Conservation (phyloP, 805 yeast genomes). For the Ogataea minuta region DNA sequence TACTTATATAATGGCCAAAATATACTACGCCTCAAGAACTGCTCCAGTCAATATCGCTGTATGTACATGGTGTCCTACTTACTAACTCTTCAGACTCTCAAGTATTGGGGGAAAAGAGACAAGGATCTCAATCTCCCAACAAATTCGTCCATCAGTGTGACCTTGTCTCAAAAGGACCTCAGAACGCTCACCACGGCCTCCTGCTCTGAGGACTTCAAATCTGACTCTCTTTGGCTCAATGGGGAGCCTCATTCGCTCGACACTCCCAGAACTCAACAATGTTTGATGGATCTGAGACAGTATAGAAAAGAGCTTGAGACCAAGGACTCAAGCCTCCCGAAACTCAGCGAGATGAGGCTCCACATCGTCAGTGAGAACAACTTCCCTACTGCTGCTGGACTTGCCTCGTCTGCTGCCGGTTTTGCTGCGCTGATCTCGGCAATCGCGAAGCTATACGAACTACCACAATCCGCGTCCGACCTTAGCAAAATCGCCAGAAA, state of each 20-base stretch:
- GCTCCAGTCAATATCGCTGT: conserved; percentile 98
- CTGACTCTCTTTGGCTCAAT: conserved; percentile 80
- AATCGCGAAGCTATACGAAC: conserved; percentile 78
- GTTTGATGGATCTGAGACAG: conserved; percentile 70
- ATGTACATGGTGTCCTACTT: conserved; percentile 28
- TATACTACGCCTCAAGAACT: conserved; percentile 76
- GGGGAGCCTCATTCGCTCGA: conserved; percentile 75
- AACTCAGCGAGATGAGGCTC: conserved; percentile 60
- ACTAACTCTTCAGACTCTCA: conserved; percentile 56
- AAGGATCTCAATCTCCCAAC: conserved; percentile 87
- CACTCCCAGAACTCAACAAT: conserved; percentile 63
- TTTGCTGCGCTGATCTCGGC: conserved; percentile 93
- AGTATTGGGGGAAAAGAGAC: conserved; percentile 99
- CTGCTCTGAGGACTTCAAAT: conserved; percentile 51
- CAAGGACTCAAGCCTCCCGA: conserved; percentile 52
- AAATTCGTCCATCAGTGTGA: conserved; percentile 92
- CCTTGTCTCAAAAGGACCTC: conserved; percentile 86
- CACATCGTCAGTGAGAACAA: conserved; percentile 91
- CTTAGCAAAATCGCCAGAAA: conserved; percentile 92
- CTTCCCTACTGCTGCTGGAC: conserved; percentile 98
- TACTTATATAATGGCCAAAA: conserved; percentile 22
- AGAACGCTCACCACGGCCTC: conserved; percentile 90
- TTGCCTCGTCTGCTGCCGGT: conserved; percentile 98
- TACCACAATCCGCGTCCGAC: conserved; percentile 83
- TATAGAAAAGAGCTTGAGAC: conserved; percentile 63